Evolutionary conservation across 352 stramenopile genomes (phyloP), one percentile per base, ranked within the genome.

Genomic region (Ophiocytium majus): DNA sequence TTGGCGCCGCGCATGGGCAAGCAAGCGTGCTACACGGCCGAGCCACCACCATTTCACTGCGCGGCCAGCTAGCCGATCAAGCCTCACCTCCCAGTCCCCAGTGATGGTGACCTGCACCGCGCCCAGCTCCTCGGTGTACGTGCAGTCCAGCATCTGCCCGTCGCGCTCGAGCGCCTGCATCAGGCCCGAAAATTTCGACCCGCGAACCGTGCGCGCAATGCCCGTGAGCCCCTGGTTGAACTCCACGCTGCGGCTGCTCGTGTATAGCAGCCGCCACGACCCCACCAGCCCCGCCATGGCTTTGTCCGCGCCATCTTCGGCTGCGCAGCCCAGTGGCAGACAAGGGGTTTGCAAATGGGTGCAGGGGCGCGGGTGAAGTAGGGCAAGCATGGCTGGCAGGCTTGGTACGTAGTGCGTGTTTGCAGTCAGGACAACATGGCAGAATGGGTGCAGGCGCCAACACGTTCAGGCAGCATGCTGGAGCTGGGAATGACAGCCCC

Each of bases 191-290:
- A 79, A 79, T 10, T 79, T 9, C 35, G 71, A 31, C 23, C 71
- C 23, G 17, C 31, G 31, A 19, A 79, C 17, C 9, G 71, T 35
- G 17, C 23, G 10, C 23, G 71, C 71, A 49, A 79, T 9, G 9
- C 71, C 71, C 23, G 71, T 79, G 49, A 79, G 71, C 35, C 82
- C 83, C 80, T 87, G 83, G 63, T 87, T 82, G 80, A 81, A 87
- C 79, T 88, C 84, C 84, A 88, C 85, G 1, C 79, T 78, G 35
- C 82, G 80, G 49, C 84, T 88, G 63, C 64, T 86, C 10, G 80
- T 88, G 50, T 86, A 88, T 0, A 88, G 84, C 43, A 88, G 81
- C 32, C 84, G 84, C 84, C 84, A 88, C 78, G 85, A 78, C 17
- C 84, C 84, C 76, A 63, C 82, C 32, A 88, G 28, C 1, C 36